A percentile compares a stretch with the other conserved stretches of the same genome.
Evolutionary conservation across 2,329 filamentous ascomycete species (phyloP).

Genomic region (Colletotrichum echinochloae): DNA sequence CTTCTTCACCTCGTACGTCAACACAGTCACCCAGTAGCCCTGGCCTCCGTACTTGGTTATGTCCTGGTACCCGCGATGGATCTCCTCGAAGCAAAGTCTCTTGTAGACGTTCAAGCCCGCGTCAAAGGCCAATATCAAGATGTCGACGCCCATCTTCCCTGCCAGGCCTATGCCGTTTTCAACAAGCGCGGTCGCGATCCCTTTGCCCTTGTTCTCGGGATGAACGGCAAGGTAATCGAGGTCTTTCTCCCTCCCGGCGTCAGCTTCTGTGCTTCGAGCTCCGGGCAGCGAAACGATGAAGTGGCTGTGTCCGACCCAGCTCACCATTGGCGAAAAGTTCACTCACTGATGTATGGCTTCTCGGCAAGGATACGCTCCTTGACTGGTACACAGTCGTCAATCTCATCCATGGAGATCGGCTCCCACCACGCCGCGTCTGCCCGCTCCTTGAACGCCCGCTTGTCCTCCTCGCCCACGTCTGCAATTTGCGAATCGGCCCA

Average conservation of each 20-base stretch:
- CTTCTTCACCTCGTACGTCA: slow-evolving; percentile 17
- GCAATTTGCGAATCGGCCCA: slow-evolving; percentile 40
- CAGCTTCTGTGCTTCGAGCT: not conserved
- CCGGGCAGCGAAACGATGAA: not conserved
- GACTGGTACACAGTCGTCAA: slow-evolving; percentile 26
- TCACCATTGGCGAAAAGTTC: not conserved
- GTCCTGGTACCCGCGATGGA: slow-evolving; percentile 45
- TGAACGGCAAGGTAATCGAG: slow-evolving; percentile 48
- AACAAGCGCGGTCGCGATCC: slow-evolving; percentile 45
- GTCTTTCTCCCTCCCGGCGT: slow-evolving; percentile 20
- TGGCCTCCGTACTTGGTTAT: slow-evolving; percentile 36
- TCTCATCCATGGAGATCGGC: slow-evolving; percentile 18
- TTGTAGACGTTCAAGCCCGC: slow-evolving; percentile 44
- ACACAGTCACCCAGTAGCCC: slow-evolving; percentile 25
- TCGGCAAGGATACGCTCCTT: slow-evolving; percentile 27
- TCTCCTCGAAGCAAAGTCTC: slow-evolving; percentile 44
- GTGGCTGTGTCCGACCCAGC: too few relatives aligned
- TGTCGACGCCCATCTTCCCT: slow-evolving; percentile 43
- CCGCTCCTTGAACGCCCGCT: slow-evolving; percentile 19
- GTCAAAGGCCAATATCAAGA: slow-evolving; percentile 45
- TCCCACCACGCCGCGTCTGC: slow-evolving; percentile 36
- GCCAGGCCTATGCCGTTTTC: slow-evolving; percentile 45
- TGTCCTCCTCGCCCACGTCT: slow-evolving; percentile 38
- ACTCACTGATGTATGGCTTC: slow-evolving; percentile 41
- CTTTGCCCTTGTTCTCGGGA: slow-evolving; percentile 46